These are phyloP conservation scores for Wickerhamiella hasegawae DNA, from an alignment of 805 yeast species.

Conservation along the genomic window DNA sequence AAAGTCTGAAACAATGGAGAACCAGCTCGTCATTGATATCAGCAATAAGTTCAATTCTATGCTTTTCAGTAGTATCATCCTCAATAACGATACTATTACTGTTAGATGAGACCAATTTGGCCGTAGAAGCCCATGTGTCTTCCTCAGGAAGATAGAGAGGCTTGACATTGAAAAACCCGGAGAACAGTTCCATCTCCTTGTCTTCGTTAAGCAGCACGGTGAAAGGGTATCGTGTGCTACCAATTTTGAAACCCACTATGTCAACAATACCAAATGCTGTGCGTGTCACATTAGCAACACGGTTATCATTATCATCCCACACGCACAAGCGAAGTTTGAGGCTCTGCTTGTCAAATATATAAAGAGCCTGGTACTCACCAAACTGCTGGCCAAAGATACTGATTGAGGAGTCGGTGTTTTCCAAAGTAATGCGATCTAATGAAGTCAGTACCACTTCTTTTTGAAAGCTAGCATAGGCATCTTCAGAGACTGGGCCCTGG, in stretches of 20 bases:
- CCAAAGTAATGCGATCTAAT: neutral
- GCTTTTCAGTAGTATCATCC: no score
- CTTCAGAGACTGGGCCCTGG: slow-evolving; percentile 5
- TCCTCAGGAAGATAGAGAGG: neutral
- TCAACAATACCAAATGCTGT: neutral
- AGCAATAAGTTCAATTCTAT: neutral
- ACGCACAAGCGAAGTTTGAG: neutral
- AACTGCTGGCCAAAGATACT: slow-evolving; percentile 1
- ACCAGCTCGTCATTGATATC: slow-evolving; percentile 2
- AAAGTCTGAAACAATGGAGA: slow-evolving; percentile 2
- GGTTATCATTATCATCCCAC: neutral
- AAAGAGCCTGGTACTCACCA: slow-evolving; percentile 3
- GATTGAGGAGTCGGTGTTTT: neutral
- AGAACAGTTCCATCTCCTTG: slow-evolving; percentile 1
- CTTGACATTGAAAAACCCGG: slow-evolving; percentile 1
- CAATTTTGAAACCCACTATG: slow-evolving; percentile 2
- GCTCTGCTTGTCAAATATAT: neutral
- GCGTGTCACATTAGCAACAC: neutral
- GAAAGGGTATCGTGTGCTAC: neutral
- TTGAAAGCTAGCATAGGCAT: slow-evolving; percentile 1
- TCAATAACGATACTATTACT: no score
- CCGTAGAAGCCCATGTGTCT: neutral
- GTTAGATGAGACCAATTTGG: neutral
- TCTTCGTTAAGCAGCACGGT: neutral
- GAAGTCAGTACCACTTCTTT: slow-evolving; percentile 4